Evolutionary conservation across 176 grass and related monocot species (phyloP), one percentile per base, ranked within the genome.

Genomic region (Urochloa ruziziensis): DNA sequence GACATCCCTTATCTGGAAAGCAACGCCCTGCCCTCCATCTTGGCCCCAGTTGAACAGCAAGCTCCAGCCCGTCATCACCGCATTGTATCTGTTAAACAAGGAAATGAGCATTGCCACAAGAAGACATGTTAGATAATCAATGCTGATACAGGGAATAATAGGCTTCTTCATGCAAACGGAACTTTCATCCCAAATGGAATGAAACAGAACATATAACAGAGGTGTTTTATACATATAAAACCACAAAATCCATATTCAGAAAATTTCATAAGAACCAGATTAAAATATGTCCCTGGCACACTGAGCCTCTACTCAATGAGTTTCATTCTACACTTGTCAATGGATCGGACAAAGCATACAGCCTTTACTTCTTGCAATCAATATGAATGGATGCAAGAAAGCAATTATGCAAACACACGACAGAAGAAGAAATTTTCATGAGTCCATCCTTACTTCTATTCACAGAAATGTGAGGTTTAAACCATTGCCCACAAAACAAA

Each of bases 11-110:
- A 96, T 58, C 66, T 96, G 94, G 74, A 96, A 92, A 67, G 68
- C 49, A 72, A 92, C 62, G 27, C 89, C 96, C 88, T 92, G 95
- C 5, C 82, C 92, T 27, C 88, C 95, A 64, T 92, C 92, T 89
- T 92, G 93, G 65, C 85, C 97, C 97, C 93, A 99, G 82, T 96
- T 96, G 88, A 99, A 94, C 69, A 92, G 54, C 74, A 96, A 39
- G 28, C 72, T 73, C 97, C 97, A 99, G 61, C 91, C 92, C 17
- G 91, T 84, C 69, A 99, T 89, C 34, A 99, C 91, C 11, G 89
- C 52, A 59, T 77, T 89, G 83, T 94, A 99, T 49, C 96, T 99
- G 87, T 85, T 32, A 73, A 77, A 51, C 8, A 2, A 71, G 6
- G 19, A 75, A 48, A 84, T 35, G 9, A 16, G n/a, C 49, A 82